Conservation (phyloP, 352 stramenopile genomes). For the Pythium diclinum region DNA sequence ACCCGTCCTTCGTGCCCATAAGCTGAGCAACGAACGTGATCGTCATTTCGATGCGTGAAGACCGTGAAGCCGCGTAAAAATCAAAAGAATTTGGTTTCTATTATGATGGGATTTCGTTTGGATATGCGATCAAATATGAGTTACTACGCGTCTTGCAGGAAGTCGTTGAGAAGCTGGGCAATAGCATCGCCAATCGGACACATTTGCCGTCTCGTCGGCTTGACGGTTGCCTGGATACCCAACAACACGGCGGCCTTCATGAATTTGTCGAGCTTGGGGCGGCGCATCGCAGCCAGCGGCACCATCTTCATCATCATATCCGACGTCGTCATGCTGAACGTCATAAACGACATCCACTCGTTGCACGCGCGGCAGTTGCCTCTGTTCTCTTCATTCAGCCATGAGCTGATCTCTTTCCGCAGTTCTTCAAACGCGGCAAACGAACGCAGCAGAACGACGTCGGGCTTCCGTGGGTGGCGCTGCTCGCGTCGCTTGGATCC, state of each 20-base stretch:
- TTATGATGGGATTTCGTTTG: neutral
- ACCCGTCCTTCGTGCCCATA: neutral
- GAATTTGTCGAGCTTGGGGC: conserved; percentile 15
- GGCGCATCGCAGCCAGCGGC: conserved; percentile 1
- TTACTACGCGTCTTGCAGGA: conserved; percentile 2
- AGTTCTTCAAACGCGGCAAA: conserved; percentile 14
- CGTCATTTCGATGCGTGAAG: neutral
- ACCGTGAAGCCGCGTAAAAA: neutral
- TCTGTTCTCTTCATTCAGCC: conserved; percentile 14
- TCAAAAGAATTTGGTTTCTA: neutral
- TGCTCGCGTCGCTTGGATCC: neutral
- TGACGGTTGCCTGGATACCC: conserved; percentile 14
- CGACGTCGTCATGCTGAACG: conserved; percentile 8
- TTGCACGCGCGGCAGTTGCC: conserved; percentile 18
- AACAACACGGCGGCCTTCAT: conserved; percentile 15
- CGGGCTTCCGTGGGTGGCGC: neutral
- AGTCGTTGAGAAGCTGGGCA: conserved; percentile 3
- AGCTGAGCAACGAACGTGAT: too few species aligned
- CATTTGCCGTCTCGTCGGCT: conserved; percentile 3
- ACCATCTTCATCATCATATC: conserved; percentile 16
- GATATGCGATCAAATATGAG: too few species aligned
- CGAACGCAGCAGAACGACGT: conserved; percentile 7
- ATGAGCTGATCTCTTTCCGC: conserved; percentile 1
- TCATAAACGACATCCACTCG: conserved; percentile 25
- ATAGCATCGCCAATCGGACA: conserved; percentile 15